These are phyloP conservation scores for Aureobasidium musti DNA, from an alignment of 2,329 filamentous ascomycete genomes.

Conservation along the genomic window DNA sequence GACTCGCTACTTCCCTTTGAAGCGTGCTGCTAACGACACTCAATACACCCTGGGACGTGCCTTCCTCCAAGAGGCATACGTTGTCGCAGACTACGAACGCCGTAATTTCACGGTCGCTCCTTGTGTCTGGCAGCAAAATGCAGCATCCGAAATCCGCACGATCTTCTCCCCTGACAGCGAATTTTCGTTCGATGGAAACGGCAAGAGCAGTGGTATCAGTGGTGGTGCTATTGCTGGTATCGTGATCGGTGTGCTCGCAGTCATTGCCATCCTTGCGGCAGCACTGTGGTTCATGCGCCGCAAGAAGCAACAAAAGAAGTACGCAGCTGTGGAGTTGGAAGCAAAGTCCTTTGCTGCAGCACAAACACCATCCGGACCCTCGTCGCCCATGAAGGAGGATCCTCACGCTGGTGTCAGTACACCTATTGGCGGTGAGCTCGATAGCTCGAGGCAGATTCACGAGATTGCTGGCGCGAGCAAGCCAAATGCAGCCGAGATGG, in stretches of 20 bases:
- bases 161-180: conserved; percentile 37
- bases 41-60: conserved; percentile 44
- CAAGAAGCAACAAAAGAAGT: conserved; percentile 35
- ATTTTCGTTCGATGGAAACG: conserved; percentile 25
- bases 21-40: conserved; percentile 39
- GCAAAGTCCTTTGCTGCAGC: conserved; percentile 35
- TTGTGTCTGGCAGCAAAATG: conserved; percentile 40
- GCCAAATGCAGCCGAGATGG: conserved; percentile 38
- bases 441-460: conserved; percentile 39
- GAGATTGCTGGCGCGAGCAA: conserved; percentile 39
- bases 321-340: conserved; percentile 38
- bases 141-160: conserved; percentile 35
- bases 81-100: conserved; percentile 44
- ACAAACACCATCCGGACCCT: conserved; percentile 26
- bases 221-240: conserved; percentile 42
- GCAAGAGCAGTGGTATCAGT: conserved; percentile 32
- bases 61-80: conserved; percentile 46
- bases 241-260: conserved; percentile 40
- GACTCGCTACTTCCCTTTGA: conserved; percentile 42
- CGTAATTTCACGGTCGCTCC: conserved; percentile 43
- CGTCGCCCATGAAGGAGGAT: conserved; percentile 30
- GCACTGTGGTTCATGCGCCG: conserved; percentile 37
- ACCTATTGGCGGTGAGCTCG: conserved; percentile 41
- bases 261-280: conserved; percentile 36
- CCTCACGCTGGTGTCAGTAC: conserved; percentile 36